Evolutionary conservation across 805 yeast genomes (phyloP), one percentile per base, ranked within the genome.

Genomic region (Scheffersomyces ergatensis): DNA sequence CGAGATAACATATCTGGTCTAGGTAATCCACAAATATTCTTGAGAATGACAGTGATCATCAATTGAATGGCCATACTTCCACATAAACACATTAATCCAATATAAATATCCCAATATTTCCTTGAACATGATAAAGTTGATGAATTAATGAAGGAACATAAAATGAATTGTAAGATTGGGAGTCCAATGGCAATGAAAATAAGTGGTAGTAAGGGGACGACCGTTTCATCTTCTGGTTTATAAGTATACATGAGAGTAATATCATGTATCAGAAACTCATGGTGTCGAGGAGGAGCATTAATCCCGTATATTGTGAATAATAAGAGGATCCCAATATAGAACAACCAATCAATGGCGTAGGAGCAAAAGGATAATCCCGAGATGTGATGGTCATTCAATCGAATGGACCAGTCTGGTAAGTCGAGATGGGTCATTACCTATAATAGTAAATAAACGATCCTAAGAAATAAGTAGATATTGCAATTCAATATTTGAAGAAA

Each of bases 71-170:
- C 51, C 30, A 63, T 56, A 6, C 71, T 57, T 1, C 71, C 77
- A 33, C 62, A 36, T 19, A 71, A 47, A 5, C 65, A 64, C 34
- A 70, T 48, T 2, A 63, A 39, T 0, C 62, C 70, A 36, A 57
- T 50, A 40, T 65, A 67, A 1, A 70, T 49, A 43, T 74, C 76
- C 78, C 78, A 73, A 0, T 60, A 15, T 37, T 59, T 61, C 26
- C 56, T 46, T 3, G 57, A 45, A 7, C 48, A 47, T 0, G 57
- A 31, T 19, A 51, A 30, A 6, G 46, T 33, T 2, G 31, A 25
- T 2, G 38, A 37, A 18, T 43, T 41, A 19, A 49, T 42, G 8
- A 51, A 18, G 11, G 58, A 42, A 37, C 52, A 53, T 2, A 43
- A 18, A 2, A 57, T 13, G 11, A 65, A 50, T n/a, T 57, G 55